phyloP scores from a whole-genome alignment of 2,329 filamentous ascomycete species.

The Cladophialophora carrionii region DNA sequence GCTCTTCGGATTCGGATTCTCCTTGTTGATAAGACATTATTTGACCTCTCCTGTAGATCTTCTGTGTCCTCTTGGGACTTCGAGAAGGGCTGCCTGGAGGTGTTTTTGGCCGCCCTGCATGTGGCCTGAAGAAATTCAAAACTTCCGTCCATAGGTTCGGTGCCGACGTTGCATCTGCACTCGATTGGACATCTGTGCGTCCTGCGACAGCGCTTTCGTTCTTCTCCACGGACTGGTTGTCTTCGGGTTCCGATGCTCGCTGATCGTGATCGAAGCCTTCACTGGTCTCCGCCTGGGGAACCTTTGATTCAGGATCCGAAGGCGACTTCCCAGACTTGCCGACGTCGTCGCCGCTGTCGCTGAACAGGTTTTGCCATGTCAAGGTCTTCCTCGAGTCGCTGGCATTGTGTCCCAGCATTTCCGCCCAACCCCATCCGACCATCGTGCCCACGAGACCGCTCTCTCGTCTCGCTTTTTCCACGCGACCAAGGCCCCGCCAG shows the following conservation, averaged over 20 bases:
- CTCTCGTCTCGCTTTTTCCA: conserved; percentile 90
- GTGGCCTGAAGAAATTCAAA: conserved; percentile 73
- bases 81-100: conserved; percentile 40
- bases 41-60: conserved; percentile 77
- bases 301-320: conserved; percentile 32
- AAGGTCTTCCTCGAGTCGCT: conserved; percentile 56
- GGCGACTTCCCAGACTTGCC: conserved; percentile 33
- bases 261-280: conserved; percentile 34
- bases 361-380: conserved; percentile 39
- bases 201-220: conserved; percentile 1
- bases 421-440: conserved; percentile 91
- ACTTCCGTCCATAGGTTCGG: conserved; percentile 64
- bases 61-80: conserved; percentile 62
- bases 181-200: conserved; percentile 16
- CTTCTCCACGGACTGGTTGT: conserved; percentile 22
- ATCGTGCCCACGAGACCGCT: conserved; percentile 91
- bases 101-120: conserved; percentile 44
- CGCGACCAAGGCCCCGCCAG: conserved; percentile 89
- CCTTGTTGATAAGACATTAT: conserved; percentile 61
- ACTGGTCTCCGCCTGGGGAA: conserved; percentile 37
- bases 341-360: conserved; percentile 37
- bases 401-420: conserved; percentile 73
- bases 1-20: conserved; percentile 45
- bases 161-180: conserved; percentile 36
- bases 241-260: conserved; percentile 17